Evolutionary conservation across 306 rosid genomes (phyloP).

Genomic region (Hippophae gyantsensis): DNA sequence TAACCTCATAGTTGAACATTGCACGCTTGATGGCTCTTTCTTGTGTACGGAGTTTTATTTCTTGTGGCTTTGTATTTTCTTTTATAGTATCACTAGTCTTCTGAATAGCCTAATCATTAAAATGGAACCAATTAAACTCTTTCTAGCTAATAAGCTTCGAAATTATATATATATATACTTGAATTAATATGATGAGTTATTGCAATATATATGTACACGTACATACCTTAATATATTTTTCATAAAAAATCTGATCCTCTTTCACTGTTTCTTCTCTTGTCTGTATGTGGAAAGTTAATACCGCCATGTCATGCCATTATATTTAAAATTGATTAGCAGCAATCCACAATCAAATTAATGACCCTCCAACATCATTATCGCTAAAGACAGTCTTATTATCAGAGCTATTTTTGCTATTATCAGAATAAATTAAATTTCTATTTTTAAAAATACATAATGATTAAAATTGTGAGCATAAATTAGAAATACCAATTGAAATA

Average conservation of each 20-base stretch:
- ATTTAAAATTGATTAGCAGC: no score
- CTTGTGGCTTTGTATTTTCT: slow-evolving; percentile 74
- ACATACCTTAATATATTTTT: slow-evolving; percentile 35
- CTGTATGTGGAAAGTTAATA: no score
- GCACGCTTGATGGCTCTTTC: slow-evolving; percentile 86
- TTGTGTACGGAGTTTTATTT: slow-evolving; percentile 70
- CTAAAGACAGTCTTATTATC: no score
- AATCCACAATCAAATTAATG: no score
- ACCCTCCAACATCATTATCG: no score
- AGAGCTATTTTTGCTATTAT: no score
- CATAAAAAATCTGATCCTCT: neutral
- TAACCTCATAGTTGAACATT: slow-evolving; percentile 77
- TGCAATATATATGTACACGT: neutral
- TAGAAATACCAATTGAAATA: no score
- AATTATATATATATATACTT: neutral
- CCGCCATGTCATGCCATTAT: no score
- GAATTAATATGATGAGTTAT: neutral
- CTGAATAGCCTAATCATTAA: slow-evolving; percentile 27
- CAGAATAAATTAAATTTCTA: no score
- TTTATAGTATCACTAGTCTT: slow-evolving; percentile 30
- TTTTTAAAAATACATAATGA: no score
- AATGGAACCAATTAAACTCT: neutral
- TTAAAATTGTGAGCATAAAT: no score
- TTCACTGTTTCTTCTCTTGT: no score
- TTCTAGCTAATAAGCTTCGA: neutral